Conservation (phyloP, 2,329 filamentous ascomycete species). For the Alternaria incomplexa region DNA sequence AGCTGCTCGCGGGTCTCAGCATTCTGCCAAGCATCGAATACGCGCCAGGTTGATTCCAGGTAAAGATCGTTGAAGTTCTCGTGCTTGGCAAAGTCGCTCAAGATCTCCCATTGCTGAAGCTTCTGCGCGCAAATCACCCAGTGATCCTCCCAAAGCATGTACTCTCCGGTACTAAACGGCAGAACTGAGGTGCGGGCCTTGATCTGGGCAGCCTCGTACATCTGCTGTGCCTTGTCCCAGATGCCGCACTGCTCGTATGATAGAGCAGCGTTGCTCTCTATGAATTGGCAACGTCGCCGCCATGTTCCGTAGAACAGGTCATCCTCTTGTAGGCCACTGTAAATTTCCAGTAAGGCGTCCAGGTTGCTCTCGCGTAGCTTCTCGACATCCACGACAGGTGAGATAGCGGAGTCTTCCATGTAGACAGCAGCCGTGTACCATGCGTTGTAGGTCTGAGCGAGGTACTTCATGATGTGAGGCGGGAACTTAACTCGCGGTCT, state of each 20-base stretch:
- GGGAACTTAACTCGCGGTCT: constrained; percentile 90
- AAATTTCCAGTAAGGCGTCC: constrained; percentile 93
- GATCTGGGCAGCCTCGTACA: constrained; percentile 96
- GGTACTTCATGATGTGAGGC: constrained; percentile 93
- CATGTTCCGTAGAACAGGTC: constrained; percentile 98
- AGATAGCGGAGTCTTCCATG: constrained; percentile 86
- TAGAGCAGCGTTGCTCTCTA: constrained; percentile 95
- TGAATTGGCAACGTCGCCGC: constrained; percentile 92
- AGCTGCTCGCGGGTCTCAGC: constrained; percentile 85
- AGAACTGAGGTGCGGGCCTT: constrained; percentile 96
- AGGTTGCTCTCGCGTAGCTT: constrained; percentile 91
- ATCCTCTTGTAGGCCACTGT: constrained; percentile 88
- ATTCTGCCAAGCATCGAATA: constrained; percentile 92
- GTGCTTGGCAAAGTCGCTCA: constrained; percentile 97
- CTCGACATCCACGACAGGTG: constrained; percentile 81
- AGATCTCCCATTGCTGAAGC: constrained; percentile 97
- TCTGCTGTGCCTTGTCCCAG: constrained; percentile 98
- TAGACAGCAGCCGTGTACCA: constrained; percentile 96
- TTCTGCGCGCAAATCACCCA: constrained; percentile 98
- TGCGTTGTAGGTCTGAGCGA: constrained; percentile 90
- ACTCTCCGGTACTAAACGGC: constrained; percentile 94
- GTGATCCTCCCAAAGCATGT: constrained; percentile 99
- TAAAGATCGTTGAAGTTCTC: constrained; percentile 98
- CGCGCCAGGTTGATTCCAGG: constrained; percentile 93
- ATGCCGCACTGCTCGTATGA: constrained; percentile 99